Evolutionary conservation across 768 basidiomycete genomes (phyloP).

Genomic region (Trametes elegans): DNA sequence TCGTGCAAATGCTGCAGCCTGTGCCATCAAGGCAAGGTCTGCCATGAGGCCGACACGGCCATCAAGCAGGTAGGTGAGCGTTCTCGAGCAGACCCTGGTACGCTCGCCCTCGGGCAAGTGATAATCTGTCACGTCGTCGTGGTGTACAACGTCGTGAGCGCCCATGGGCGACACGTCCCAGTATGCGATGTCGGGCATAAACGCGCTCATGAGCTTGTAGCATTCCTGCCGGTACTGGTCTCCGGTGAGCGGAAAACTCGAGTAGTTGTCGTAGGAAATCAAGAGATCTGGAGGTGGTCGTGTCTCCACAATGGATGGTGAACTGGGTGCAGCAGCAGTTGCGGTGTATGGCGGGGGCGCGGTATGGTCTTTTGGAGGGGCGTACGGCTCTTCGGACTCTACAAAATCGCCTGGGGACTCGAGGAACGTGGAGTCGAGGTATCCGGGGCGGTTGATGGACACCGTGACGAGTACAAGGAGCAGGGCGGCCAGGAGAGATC

Average conservation of each 20-base stretch:
- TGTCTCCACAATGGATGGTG: slow-evolving; percentile 23
- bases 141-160: slow-evolving; percentile 32
- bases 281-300: slow-evolving; percentile 21
- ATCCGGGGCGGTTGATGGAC: slow-evolving; percentile 49
- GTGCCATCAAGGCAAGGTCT: slow-evolving; percentile 66
- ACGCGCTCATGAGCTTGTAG: slow-evolving; percentile 43
- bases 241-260: slow-evolving; percentile 55
- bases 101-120: slow-evolving; percentile 25
- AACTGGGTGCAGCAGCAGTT: slow-evolving; percentile 17
- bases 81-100: slow-evolving; percentile 47
- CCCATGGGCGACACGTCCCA: slow-evolving; percentile 41
- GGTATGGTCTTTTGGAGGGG: slow-evolving; percentile 14
- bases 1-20: slow-evolving; percentile 62
- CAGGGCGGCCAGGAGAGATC: slow-evolving; percentile 42
- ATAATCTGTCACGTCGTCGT: slow-evolving; percentile 26
- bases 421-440: slow-evolving; percentile 7
- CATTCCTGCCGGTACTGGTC: slow-evolving; percentile 59
- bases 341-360: slow-evolving; percentile 7
- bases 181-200: slow-evolving; percentile 49
- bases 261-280: slow-evolving; percentile 58
- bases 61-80: slow-evolving; percentile 71
- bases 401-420: slow-evolving; percentile 5
- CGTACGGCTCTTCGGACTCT: slow-evolving; percentile 14
- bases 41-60: slow-evolving; percentile 63
- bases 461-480: slow-evolving; percentile 47